Percentiles rank a stretch among this genome's conserved stretches.
These are phyloP conservation scores for Hygrophila difformis DNA, from an alignment of 257 asterid species.

Conservation along the genomic window DNA sequence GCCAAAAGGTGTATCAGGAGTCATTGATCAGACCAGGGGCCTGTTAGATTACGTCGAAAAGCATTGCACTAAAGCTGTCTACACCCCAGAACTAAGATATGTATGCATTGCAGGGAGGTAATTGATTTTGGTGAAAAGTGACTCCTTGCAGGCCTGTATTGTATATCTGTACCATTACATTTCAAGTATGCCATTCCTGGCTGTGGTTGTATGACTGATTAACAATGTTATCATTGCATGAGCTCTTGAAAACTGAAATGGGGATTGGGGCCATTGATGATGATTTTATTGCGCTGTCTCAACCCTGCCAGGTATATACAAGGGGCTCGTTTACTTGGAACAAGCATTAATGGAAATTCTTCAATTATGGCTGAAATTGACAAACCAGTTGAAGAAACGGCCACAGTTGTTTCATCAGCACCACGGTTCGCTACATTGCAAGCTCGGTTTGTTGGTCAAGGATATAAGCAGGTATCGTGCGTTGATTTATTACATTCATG, in stretches of 20 bases:
- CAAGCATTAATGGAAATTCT: conserved; percentile 20
- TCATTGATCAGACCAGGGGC: conserved; percentile 90
- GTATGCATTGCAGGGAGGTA: conserved; percentile 97
- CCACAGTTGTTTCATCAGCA: conserved; percentile 21
- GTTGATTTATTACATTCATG: too few species aligned
- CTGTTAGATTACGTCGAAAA: conserved; percentile 78
- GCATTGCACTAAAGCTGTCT: conserved; percentile 73
- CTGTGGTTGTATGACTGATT: too few species aligned
- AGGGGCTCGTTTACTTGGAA: conserved; percentile 67
- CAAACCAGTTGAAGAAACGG: conserved; percentile 30
- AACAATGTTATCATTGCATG: too few species aligned
- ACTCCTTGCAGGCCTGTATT: background rate
- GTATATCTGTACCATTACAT: background rate
- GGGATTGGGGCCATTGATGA: too few species aligned
- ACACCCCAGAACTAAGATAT: conserved; percentile 71
- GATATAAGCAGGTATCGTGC: conserved; percentile 97
- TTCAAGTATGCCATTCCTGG: too few species aligned
- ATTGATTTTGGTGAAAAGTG: background rate
- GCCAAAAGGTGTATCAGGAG: conserved; percentile 88
- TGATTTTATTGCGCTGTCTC: too few species aligned
- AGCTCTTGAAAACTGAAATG: background rate
- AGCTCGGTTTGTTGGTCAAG: conserved; percentile 84
- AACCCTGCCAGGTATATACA: conserved; percentile 78
- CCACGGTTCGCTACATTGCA: conserved; percentile 38
- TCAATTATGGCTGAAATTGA: conserved; percentile 16